Conservation (phyloP, 306 rosid species). For the Potentilla sterilis region DNA sequence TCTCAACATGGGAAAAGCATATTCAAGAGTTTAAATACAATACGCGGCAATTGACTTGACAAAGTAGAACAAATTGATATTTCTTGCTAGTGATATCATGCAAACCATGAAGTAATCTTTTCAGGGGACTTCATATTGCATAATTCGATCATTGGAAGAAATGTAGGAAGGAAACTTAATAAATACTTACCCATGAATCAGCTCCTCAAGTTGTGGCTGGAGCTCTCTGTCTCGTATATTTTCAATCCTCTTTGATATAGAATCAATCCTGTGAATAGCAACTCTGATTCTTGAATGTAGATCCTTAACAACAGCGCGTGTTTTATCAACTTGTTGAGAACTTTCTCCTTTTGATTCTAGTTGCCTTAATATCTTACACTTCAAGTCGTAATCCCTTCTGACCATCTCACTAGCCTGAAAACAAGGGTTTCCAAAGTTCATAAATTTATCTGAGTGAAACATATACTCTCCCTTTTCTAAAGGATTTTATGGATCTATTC, state of each 20-base stretch:
- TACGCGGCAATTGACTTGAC: no score
- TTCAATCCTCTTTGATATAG: conserved; percentile 91
- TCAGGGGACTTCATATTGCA: neutral
- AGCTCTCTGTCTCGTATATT: conserved; percentile 92
- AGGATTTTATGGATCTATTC: neutral
- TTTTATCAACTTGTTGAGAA: conserved; percentile 58
- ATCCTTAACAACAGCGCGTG: conserved; percentile 85
- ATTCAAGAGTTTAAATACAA: neutral
- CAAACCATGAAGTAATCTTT: neutral
- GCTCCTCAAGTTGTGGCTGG: conserved; percentile 95
- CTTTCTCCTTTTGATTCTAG: conserved; percentile 71
- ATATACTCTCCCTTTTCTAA: neutral
- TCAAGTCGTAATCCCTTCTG: conserved; percentile 73
- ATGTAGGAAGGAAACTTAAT: conserved; percentile 10
- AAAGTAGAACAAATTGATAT: neutral
- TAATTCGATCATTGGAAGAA: neutral
- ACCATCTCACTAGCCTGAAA: conserved; percentile 83
- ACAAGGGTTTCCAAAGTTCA: conserved; percentile 1
- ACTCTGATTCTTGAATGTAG: conserved; percentile 87
- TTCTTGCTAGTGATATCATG: neutral
- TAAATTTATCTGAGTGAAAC: conserved; percentile 3
- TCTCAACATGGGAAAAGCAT: neutral
- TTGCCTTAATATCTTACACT: conserved; percentile 72
- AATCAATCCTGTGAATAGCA: conserved; percentile 75
- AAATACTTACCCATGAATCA: conserved; percentile 73